phyloP scores from a whole-genome alignment of 116 monocot species.

The Thalassia testudinum region DNA sequence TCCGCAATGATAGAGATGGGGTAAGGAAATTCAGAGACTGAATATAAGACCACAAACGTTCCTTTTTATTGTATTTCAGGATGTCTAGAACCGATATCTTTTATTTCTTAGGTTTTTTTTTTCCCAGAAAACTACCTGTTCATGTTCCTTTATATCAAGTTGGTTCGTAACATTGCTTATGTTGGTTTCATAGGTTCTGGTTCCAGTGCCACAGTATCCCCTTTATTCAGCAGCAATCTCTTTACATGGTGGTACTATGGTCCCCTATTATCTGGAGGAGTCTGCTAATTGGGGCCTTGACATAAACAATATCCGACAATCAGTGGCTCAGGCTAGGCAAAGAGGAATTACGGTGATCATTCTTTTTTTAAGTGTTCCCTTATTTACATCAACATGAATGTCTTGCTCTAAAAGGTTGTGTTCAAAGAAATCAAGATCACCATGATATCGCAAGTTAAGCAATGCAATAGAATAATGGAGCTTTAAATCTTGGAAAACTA shows the following conservation, averaged over 20 bases:
- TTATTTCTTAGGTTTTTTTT: too few species aligned
- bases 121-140: too few species aligned
- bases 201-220: slow-evolving; percentile 97
- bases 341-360: slow-evolving; percentile 75
- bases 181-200: slow-evolving; percentile 52
- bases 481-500: too few species aligned
- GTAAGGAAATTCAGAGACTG: slow-evolving; percentile 29
- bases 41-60: too few species aligned
- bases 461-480: too few species aligned
- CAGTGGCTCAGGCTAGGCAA: slow-evolving; percentile 41
- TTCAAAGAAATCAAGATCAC: not conserved
- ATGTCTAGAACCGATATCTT: too few species aligned
- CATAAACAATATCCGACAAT: slow-evolving; percentile 38
- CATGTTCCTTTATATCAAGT: too few species aligned
- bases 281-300: slow-evolving; percentile 94
- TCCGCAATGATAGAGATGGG: slow-evolving; percentile 89
- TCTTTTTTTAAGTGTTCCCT: not conserved
- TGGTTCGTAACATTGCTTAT: not conserved
- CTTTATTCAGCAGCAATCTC: slow-evolving; percentile 96
- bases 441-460: too few species aligned
- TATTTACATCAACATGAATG: not conserved
- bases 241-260: slow-evolving; percentile 81
- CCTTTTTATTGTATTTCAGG: too few species aligned
- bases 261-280: slow-evolving; percentile 90
- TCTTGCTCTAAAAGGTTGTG: not conserved